Evolutionary conservation across 1,284 basidiomycete genomes (phyloP), one percentile per base, ranked within the genome.

Genomic region (Pisolithus thermaeus): DNA sequence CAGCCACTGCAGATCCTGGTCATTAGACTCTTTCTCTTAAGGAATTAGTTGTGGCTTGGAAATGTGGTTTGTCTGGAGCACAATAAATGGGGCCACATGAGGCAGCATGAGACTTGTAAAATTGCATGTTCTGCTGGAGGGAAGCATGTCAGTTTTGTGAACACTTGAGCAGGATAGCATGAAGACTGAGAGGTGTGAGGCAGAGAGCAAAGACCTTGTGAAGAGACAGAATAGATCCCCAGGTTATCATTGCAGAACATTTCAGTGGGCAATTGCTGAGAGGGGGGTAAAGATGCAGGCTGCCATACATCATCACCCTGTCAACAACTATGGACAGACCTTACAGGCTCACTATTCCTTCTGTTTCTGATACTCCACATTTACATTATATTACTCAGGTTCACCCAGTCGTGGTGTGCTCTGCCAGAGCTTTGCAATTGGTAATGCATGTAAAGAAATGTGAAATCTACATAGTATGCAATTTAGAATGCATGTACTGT

Each of bases 21-120:
- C 76, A 89, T 47, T 89, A 87, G 69, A 83, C 91, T 51, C 83
- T 50, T 84, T 45, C 78, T 79, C 1, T 76, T 70, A 1, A 97
- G 86, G 80, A 99, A 99, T 71, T 96, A 99, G 47, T 98, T 92
- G 59, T 98, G 28, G 59, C 22, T 41, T 48, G 23, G 66, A 54
- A 20, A 37, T 40, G 35, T 52, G 48, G 20, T 52, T 45, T 18
- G 58, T 48, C 5, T 52, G 46, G 46, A 59, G 49, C 28, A 57
- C 56, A 9, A 63, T 55, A 3, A 66, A 61, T 16, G 67, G 63
- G 22, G 74, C 79, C 0, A 80, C 80, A 22, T 73, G 79, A 3
- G 90, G 88, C 2, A 93, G 77, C 1, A 84, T 75, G 22, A 94
- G 79, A 27, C 79, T 79, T 1, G 85, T 85, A 60, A 81, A 88